Evolutionary conservation across 1,284 basidiomycete genomes (phyloP), one percentile per base, ranked within the genome.

Genomic region (Cryptococcus maquisensis): DNA sequence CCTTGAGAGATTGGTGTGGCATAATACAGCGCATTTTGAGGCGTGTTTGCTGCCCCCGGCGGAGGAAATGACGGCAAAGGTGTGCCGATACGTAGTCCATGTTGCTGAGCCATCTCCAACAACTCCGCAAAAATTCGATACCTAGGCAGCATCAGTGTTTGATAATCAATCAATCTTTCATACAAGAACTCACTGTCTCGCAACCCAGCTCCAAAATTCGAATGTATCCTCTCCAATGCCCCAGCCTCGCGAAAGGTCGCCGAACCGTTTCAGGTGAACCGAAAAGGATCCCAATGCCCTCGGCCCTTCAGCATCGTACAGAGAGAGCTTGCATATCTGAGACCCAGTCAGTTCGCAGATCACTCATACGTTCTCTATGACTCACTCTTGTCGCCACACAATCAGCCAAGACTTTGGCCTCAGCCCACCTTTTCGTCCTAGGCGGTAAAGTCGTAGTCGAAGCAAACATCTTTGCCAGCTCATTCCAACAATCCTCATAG

Each of bases 171-270:
- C 28, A 50, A 32, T 16, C 8, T 57, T 28, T 45, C n/a, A 32
- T 45, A 37, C 40, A 18, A 36, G n/a, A 10, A 81, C 86, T 59
- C 63, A 91, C 88, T 97, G 92, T 67, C 93, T 81, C 8, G 89
- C 87, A 49, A 93, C 81, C 95, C 94, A 98, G 63, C 87, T 88
- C 95, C 95, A 98, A 69, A 86, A 98, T 72, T 98, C 96, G 64
- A 89, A 96, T 0, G 90, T 96, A 65, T 92, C 88, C 65, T 93
- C 90, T n/a, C 93, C 93, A 51, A 98, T 97, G 3, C 90, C 91
- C 95, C 95, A 98, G 0, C 88, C 87, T 7, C 88, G 81, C 9
- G 89, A 92, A 54, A 98, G 83, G 62, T 94, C 90, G 6, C 86
- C 82, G 63, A 98, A 95, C 54, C 85, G 84, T 28, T 86, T 83